phyloP scores from a whole-genome alignment of 208 protist species.

The Porcisia hertigi region DNA sequence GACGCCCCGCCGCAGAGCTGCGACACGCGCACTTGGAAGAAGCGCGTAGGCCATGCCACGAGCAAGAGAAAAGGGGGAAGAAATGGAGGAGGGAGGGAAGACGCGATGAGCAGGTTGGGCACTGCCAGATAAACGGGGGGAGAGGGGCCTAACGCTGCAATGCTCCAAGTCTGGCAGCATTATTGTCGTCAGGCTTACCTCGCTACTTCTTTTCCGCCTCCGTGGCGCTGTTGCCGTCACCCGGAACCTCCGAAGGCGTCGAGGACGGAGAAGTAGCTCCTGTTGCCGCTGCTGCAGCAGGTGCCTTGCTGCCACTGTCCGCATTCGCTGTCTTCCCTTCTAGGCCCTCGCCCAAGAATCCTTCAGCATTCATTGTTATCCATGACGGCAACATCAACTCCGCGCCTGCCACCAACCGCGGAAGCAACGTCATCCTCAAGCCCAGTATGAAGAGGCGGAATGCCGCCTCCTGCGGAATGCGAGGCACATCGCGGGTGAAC shows the following conservation, averaged over 20 bases:
- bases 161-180: not conserved
- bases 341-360: slow-evolving; percentile 38
- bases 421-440: slow-evolving; percentile 76
- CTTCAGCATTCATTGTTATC: slow-evolving; percentile 64
- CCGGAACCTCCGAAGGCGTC: not conserved
- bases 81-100: not conserved
- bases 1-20: too few relatives aligned
- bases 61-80: too few relatives aligned
- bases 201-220: not conserved
- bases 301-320: not conserved
- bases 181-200: not conserved
- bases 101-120: not conserved
- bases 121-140: not conserved
- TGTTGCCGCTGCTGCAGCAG: not conserved
- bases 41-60: too few relatives aligned
- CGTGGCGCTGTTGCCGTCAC: not conserved
- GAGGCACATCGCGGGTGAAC: slow-evolving; percentile 69
- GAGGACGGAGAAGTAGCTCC: not conserved
- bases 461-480: slow-evolving; percentile 79
- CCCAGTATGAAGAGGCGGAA: slow-evolving; percentile 82
- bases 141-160: not conserved
- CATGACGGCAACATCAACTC: slow-evolving; percentile 71
- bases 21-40: too few relatives aligned
- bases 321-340: slow-evolving; percentile 28
- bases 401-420: slow-evolving; percentile 45